Percentiles rank a stretch among this genome's conserved stretches.
Conservation (phyloP, 2,329 filamentous ascomycete species). For the Xylariaceae sp. region DNA sequence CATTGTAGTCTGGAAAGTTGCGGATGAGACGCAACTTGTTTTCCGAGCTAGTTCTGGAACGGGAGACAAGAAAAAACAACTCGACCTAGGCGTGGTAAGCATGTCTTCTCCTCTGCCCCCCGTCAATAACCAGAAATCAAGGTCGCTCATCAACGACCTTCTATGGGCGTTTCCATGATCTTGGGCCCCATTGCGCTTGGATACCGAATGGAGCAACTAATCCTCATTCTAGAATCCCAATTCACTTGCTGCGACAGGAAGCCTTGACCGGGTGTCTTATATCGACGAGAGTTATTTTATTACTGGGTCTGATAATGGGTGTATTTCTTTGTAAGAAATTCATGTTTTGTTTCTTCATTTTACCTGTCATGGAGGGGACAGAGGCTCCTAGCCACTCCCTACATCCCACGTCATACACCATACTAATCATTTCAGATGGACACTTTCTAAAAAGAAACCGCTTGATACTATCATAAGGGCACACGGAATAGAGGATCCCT, state of each 20-base stretch:
- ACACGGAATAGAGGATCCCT: conserved; percentile 75
- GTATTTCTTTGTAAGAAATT: conserved; percentile 65
- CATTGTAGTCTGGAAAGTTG: conserved; percentile 75
- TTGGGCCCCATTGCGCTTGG: conserved; percentile 3
- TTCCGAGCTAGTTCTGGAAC: conserved; percentile 73
- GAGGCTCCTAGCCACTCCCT: too few species aligned
- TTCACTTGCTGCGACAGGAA: conserved; percentile 68
- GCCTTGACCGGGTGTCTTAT: conserved; percentile 87
- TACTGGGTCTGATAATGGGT: conserved; percentile 88
- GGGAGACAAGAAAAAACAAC: conserved; percentile 49
- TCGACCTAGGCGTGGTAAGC: conserved; percentile 15
- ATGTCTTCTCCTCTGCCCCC: background rate
- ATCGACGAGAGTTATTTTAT: conserved; percentile 86
- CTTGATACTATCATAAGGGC: conserved; percentile 74
- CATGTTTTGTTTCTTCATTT: background rate
- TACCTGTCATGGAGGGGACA: background rate
- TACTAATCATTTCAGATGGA: conserved; percentile 16
- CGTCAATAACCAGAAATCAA: background rate
- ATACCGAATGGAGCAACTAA: conserved; percentile 25
- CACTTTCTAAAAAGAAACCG: conserved; percentile 77
- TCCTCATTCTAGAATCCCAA: conserved; percentile 37
- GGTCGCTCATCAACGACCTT: conserved; percentile 36
- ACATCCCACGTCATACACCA: conserved; percentile 37
- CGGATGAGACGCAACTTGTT: conserved; percentile 90
- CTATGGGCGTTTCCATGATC: background rate